These are phyloP conservation scores for Juglanconis oblonga DNA, from an alignment of 2,329 filamentous ascomycete species.

Conservation along the genomic window DNA sequence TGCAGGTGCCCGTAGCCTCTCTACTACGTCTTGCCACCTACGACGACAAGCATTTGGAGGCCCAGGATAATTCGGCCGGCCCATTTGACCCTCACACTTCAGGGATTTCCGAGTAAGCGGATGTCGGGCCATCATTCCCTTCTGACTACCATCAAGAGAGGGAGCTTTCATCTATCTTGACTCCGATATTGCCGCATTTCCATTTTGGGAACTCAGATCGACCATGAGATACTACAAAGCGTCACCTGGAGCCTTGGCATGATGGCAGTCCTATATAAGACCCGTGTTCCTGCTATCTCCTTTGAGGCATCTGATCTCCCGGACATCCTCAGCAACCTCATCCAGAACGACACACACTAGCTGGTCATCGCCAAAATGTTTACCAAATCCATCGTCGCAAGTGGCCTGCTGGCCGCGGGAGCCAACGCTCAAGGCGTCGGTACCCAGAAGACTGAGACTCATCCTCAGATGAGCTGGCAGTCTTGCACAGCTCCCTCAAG, in stretches of 20 bases:
- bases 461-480: constrained; percentile 51
- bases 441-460: constrained; percentile 42
- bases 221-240: neutral
- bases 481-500: constrained; percentile 44
- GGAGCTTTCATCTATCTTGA: constrained; percentile 2
- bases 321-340: neutral
- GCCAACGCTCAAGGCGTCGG: constrained; percentile 47
- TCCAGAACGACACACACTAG: neutral
- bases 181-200: neutral
- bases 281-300: neutral
- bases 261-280: neutral
- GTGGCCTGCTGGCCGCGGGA: constrained; percentile 3
- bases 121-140: constrained; percentile 4
- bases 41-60: neutral
- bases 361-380: too few relatives aligned
- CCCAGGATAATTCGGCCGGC: neutral
- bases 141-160: neutral
- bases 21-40: neutral
- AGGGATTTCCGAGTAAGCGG: neutral
- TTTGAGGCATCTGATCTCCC: neutral
- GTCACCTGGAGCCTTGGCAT: neutral
- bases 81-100: neutral
- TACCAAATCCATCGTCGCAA: neutral
- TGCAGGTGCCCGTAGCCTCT: too few relatives aligned
- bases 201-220: neutral